Evolutionary conservation across 2,329 filamentous ascomycete genomes (phyloP).

Genomic region (Ascochyta koolunga): DNA sequence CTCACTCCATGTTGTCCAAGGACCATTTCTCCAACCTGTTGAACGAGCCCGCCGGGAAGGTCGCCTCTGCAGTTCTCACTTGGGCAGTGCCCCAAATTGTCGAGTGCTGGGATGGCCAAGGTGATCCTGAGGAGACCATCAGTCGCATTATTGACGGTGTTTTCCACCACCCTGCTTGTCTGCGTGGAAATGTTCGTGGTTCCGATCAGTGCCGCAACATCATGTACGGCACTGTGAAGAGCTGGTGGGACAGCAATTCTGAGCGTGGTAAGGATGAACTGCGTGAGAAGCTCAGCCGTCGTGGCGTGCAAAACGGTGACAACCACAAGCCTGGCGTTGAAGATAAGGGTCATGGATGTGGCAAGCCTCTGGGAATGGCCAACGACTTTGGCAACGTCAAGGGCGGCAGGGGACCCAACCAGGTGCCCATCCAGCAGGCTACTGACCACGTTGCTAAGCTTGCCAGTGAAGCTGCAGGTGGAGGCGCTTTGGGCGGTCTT

Average conservation of each 20-base stretch:
- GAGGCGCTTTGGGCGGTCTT: constrained; percentile 71
- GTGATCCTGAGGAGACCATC: constrained; percentile 72
- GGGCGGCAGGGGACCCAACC: constrained; percentile 52
- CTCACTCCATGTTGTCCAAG: constrained; percentile 94
- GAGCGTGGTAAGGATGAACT: constrained; percentile 69
- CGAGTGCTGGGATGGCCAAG: constrained; percentile 82
- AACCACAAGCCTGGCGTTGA: constrained; percentile 88
- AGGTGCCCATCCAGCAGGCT: constrained; percentile 37
- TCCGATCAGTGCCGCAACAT: constrained; percentile 72
- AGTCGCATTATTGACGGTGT: constrained; percentile 81
- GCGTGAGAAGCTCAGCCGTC: constrained; percentile 75
- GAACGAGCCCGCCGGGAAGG: constrained; percentile 85
- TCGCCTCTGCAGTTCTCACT: constrained; percentile 76
- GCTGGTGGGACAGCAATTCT: constrained; percentile 79
- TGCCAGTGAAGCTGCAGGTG: constrained; percentile 66
- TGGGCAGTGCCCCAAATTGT: constrained; percentile 93
- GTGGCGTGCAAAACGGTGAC: constrained; percentile 75
- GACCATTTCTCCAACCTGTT: constrained; percentile 91
- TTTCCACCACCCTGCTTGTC: constrained; percentile 86
- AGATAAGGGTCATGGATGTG: constrained; percentile 85
- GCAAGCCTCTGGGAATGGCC: constrained; percentile 78
- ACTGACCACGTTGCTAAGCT: constrained; percentile 55
- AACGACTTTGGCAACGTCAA: constrained; percentile 56
- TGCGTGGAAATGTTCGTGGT: constrained; percentile 67
- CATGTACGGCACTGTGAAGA: constrained; percentile 80